Base-by-base conservation (phyloP, 1,284 basidiomycete species). In the Porogramme epimiltina region DNA sequence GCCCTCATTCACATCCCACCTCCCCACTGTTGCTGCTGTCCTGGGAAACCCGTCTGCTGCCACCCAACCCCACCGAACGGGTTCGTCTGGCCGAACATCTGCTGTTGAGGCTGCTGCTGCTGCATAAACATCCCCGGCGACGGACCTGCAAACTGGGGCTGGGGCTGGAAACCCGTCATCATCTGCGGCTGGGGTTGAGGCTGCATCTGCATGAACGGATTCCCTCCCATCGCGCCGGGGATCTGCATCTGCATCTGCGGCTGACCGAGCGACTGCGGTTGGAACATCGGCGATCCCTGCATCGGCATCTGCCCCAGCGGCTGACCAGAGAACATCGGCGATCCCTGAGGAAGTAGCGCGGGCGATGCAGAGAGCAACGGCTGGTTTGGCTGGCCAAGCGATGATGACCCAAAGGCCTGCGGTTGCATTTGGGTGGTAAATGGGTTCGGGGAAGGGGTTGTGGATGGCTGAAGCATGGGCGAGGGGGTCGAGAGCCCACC, bases 31-130 rank as follows among this genome's bases (percentile, higher is more conserved):
- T 45, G 54, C 18, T 33, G 38, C 26, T 43, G 42, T 51, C 60
- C 28, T 5, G 51, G 28, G 34, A 49, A 59, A 2, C 51, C 55
- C 26, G 39, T 38, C 49, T 54, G 59, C 44, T 55, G 61, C 46
- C 53, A 54, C 44, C 59, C 45, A 38, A 8, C 36, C 46, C 61
- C 65, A 3, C 66, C 67, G 49, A 70, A 72, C 45, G 66, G 64
- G 52, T 65, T 70, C n/a, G 18, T 16, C 46, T 52, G 54, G 4
- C 52, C 53, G 19, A 45, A 59, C 49, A 49, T 45, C 40, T 19
- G 40, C 45, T 56, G 55, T 9, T 52, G 55, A n/a, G n/a, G n/a
- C 13, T 20, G 53, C 34, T 34, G 51, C 45, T 45, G 56, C 48
- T 50, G 26, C 20, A 61, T 61, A 36, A 54, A 63, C 24, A 55